These are phyloP conservation scores for Stachybotrys chartarum DNA, from an alignment of 2,329 filamentous ascomycete species.

Conservation along the genomic window DNA sequence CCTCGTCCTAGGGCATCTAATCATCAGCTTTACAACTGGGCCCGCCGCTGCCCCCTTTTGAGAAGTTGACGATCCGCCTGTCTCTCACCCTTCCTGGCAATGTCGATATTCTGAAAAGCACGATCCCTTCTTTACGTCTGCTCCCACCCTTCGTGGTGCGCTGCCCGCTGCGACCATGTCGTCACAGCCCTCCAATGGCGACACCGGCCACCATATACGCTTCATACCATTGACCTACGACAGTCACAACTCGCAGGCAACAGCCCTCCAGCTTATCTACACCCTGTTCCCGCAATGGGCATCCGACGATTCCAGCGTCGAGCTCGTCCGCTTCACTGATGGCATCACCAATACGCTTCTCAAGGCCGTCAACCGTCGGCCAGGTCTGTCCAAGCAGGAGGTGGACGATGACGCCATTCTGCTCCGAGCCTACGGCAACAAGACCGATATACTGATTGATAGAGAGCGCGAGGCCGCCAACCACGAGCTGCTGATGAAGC, in stretches of 20 bases:
- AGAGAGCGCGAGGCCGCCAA: slow-evolving; percentile 74
- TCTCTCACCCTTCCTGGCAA: slow-evolving; percentile 2
- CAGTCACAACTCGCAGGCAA: slow-evolving; percentile 66
- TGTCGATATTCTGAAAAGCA: slow-evolving; percentile 7
- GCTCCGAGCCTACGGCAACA: slow-evolving; percentile 87
- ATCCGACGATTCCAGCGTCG: slow-evolving; percentile 62
- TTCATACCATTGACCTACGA: slow-evolving; percentile 75
- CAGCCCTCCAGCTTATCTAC: slow-evolving; percentile 72
- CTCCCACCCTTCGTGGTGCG: background rate
- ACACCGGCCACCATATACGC: slow-evolving; percentile 40
- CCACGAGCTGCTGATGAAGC: slow-evolving; percentile 79
- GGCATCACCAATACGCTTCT: slow-evolving; percentile 94
- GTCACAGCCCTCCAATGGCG: slow-evolving; percentile 21
- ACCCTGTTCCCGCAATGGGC: slow-evolving; percentile 80
- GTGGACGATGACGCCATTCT: slow-evolving; percentile 81
- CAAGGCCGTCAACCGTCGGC: slow-evolving; percentile 63
- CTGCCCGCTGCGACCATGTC: slow-evolving; percentile 20
- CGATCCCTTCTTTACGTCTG: background rate
- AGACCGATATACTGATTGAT: slow-evolving; percentile 92
- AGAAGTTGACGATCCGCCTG: background rate
- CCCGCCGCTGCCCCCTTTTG: background rate
- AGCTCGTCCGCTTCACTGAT: slow-evolving; percentile 89
- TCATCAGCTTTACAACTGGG: too few species aligned
- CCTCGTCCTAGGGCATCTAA: too few species aligned
- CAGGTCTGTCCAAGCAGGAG: slow-evolving; percentile 61